Evolutionary conservation across 805 yeast species (phyloP).

Genomic region (Candida gorgasii): DNA sequence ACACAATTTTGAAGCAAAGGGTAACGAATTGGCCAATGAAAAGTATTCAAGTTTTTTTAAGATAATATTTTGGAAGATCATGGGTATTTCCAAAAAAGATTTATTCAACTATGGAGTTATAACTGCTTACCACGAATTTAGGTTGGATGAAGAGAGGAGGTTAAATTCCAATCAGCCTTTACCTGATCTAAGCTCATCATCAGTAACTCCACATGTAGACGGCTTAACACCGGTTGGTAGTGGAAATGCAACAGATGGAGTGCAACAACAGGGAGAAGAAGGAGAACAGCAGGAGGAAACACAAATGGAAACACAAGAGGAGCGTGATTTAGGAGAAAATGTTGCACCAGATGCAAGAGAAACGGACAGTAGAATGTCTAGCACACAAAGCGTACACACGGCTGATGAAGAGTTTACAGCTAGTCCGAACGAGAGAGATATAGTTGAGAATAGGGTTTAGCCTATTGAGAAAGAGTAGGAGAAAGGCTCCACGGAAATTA

Average conservation of each 20-base stretch:
- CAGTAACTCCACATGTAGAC: background rate
- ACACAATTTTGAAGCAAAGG: slow-evolving; percentile 46
- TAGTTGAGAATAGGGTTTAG: slow-evolving; percentile 23
- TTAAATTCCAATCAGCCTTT: slow-evolving; percentile 5
- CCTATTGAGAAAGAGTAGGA: background rate
- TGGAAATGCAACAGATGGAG: too few species aligned
- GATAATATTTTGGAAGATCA: slow-evolving; percentile 51
- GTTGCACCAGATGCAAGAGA: background rate
- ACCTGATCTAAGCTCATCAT: background rate
- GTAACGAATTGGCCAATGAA: slow-evolving; percentile 36
- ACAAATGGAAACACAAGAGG: too few species aligned
- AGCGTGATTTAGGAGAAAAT: slow-evolving; percentile 1
- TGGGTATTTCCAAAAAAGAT: slow-evolving; percentile 55
- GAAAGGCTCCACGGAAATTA: background rate
- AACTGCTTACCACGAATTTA: slow-evolving; percentile 16
- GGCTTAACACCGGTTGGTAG: background rate
- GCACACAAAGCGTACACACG: slow-evolving; percentile 12
- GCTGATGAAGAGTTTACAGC: slow-evolving; percentile 5
- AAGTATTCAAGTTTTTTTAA: slow-evolving; percentile 33
- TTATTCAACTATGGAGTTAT: slow-evolving; percentile 53
- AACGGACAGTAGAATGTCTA: background rate
- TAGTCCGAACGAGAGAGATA: slow-evolving; percentile 14
- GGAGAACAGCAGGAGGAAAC: background rate
- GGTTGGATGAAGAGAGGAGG: slow-evolving; percentile 16
- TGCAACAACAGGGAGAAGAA: background rate